Conservation (phyloP, 2,329 filamentous ascomycete species). For the Colletotrichum kahawae region DNA sequence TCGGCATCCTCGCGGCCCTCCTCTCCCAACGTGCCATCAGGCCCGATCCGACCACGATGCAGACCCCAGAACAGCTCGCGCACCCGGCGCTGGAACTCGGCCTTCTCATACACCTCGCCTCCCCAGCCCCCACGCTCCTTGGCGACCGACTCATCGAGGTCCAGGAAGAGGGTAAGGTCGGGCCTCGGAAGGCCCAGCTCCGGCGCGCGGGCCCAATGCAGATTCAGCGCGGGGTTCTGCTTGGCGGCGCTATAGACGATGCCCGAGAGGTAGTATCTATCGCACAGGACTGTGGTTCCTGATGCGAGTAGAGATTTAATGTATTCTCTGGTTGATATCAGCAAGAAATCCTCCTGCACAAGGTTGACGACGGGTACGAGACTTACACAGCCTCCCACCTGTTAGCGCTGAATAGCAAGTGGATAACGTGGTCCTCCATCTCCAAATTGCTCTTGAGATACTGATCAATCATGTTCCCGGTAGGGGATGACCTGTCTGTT, state of each 20-base stretch:
- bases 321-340: slow-evolving; percentile 42
- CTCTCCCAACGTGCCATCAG: slow-evolving; percentile 28
- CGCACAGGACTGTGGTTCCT: slow-evolving; percentile 81
- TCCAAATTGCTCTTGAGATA: slow-evolving; percentile 77
- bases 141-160: slow-evolving; percentile 76
- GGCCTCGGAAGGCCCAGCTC: slow-evolving; percentile 88
- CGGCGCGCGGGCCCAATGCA: slow-evolving; percentile 83
- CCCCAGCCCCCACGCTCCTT: slow-evolving; percentile 85
- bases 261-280: slow-evolving; percentile 95
- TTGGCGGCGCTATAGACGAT: slow-evolving; percentile 94
- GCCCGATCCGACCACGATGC: slow-evolving; percentile 49
- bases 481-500: slow-evolving; percentile 80
- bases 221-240: slow-evolving; percentile 68
- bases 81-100: slow-evolving; percentile 81
- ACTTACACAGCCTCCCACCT: slow-evolving; percentile 76
- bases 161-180: slow-evolving; percentile 86
- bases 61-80: slow-evolving; percentile 72
- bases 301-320: slow-evolving; percentile 60
- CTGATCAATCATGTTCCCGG: slow-evolving; percentile 83
- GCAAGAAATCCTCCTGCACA: neutral
- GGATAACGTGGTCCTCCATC: slow-evolving; percentile 87
- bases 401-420: slow-evolving; percentile 89
- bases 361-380: neutral
- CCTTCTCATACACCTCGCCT: slow-evolving; percentile 85
- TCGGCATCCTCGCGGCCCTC: slow-evolving; percentile 27